Evolutionary conservation across 495 filamentous ascomycete genomes (phyloP), one percentile per base, ranked within the genome.

Genomic region (Tricharina praecox): DNA sequence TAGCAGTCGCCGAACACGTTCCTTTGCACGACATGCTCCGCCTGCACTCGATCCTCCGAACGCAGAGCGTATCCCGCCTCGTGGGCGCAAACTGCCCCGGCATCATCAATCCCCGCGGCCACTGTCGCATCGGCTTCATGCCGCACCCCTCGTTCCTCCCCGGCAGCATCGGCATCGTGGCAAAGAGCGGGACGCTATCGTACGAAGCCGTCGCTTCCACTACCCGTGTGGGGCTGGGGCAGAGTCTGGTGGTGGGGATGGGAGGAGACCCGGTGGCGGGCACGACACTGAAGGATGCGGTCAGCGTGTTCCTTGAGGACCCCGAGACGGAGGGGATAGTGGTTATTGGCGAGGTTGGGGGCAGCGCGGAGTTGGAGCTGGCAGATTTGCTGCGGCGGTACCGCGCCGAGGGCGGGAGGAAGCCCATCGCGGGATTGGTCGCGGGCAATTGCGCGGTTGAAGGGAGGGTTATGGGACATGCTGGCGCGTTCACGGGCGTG

Each of bases 1-100:
- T 93, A 3, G 82, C 84, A 8, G 86, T 94, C 34, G 86, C 86
- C 1, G 86, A 94, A 61, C 86, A 93, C 61, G 84, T 93, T 44
- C 85, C 86, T 4, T 62, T 92, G 28, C 83, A 92, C 64, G 82
- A 93, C 56, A 79, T 93, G 81, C 37, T 36, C n/a, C 40, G 79
- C 75, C 76, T 92, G 39, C 76, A 82, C 47, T 79, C 76, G 1
- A 82, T 93, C 24, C 68, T 93, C 0, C 72, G 76, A 49, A 81
- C 81, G 0, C 87, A 95, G 58, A 84, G 78, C 1, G 82, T 72
- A 51, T 87, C 78, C 2, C 71, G 85, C 26, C 70, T 93, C 0
- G 79, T 93, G 2, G 86, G 86, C 8, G 78, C 86, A 3, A 93
- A 93, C 55, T 81, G 78, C 15, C 84, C 87, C 0, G 85, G 87